These are phyloP conservation scores for Thamnidium elegans DNA, from an alignment of 192 early-diverging fungal genomes.

Conservation along the genomic window DNA sequence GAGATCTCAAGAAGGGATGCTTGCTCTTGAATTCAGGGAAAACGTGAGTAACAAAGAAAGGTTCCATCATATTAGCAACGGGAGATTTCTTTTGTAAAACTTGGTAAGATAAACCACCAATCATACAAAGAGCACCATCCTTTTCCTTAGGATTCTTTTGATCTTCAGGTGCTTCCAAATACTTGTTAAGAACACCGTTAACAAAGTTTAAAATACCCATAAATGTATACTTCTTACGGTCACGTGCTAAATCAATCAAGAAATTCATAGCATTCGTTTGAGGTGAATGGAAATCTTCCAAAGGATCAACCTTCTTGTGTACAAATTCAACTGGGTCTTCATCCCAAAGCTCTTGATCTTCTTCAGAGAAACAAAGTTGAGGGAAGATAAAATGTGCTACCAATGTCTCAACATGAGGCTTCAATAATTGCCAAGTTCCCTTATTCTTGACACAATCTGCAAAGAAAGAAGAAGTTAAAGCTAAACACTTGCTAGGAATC, in stretches of 20 bases:
- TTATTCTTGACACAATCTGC: conserved; percentile 84
- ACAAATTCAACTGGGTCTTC: conserved; percentile 94
- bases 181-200: conserved; percentile 69
- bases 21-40: conserved; percentile 88
- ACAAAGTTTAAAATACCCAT: conserved; percentile 75
- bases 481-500: conserved; percentile 70
- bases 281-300: conserved; percentile 86
- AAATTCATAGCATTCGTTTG: conserved; percentile 70
- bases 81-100: conserved; percentile 75
- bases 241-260: conserved; percentile 73
- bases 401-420: conserved; percentile 77
- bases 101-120: conserved; percentile 67
- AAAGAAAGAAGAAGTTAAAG: conserved; percentile 72
- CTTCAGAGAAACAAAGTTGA: conserved; percentile 81
- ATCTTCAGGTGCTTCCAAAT: conserved; percentile 63
- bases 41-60: conserved; percentile 81
- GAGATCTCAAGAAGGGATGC: conserved; percentile 77
- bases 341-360: conserved; percentile 88
- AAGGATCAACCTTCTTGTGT: conserved; percentile 69
- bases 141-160: conserved; percentile 75
- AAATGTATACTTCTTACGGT: conserved; percentile 79
- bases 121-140: conserved; percentile 90
- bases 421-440: conserved; percentile 86
- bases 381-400: conserved; percentile 92
- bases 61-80: conserved; percentile 72